These are phyloP conservation scores for Kockovaella imperatae DNA, from an alignment of 768 basidiomycete species.

Conservation along the genomic window DNA sequence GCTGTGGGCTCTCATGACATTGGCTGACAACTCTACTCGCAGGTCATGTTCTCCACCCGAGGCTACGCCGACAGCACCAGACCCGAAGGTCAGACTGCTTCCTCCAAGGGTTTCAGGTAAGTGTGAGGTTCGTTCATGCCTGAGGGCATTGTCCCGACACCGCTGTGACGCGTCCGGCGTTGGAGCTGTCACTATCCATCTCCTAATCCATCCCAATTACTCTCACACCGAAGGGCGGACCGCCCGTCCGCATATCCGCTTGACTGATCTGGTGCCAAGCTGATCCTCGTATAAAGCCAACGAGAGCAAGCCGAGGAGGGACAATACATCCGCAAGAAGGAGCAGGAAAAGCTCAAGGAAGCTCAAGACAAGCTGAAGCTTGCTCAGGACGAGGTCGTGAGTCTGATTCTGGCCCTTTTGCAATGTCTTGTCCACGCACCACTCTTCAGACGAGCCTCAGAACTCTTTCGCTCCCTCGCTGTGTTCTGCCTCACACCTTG, in stretches of 20 bases:
- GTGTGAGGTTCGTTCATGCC: slow-evolving; percentile 8
- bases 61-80: slow-evolving; percentile 28
- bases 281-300: slow-evolving; percentile 11
- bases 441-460: no score
- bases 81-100: slow-evolving; percentile 32
- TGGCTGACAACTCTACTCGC: neutral
- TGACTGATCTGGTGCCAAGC: neutral
- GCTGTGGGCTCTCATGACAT: neutral
- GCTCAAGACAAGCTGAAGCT: slow-evolving; percentile 24
- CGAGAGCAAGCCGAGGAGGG: slow-evolving; percentile 39
- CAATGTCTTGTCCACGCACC: neutral
- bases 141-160: neutral
- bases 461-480: no score
- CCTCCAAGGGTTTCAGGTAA: slow-evolving; percentile 37
- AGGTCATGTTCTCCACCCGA: slow-evolving; percentile 14
- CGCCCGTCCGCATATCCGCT: neutral
- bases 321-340: slow-evolving; percentile 34
- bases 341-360: slow-evolving; percentile 28
- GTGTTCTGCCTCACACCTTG: no score
- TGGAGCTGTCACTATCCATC: neutral
- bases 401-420: slow-evolving; percentile 6
- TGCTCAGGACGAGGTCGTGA: slow-evolving; percentile 35
- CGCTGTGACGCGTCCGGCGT: neutral
- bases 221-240: neutral
- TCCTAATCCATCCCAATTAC: neutral